A percentile compares a stretch with the other conserved stretches of the same genome.
Evolutionary conservation across 2,329 filamentous ascomycete species (phyloP).

Genomic region (Colletotrichum godetiae): DNA sequence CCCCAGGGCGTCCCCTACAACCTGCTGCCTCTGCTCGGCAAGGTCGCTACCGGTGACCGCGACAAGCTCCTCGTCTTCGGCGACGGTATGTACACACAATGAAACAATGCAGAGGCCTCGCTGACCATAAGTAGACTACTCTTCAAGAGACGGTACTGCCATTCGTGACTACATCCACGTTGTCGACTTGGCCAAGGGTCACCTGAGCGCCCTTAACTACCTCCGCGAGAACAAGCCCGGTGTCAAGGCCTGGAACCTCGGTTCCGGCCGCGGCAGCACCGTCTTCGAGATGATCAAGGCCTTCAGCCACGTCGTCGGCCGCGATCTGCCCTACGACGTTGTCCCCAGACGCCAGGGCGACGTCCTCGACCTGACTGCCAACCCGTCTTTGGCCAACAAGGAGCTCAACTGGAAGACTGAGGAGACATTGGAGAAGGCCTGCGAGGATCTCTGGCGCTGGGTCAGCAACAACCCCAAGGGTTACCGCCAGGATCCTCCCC

Average conservation of each 20-base stretch:
- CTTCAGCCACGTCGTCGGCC: slow-evolving; percentile 88
- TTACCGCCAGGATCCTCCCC: slow-evolving; percentile 91
- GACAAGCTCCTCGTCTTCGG: slow-evolving; percentile 96
- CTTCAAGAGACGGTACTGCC: slow-evolving; percentile 88
- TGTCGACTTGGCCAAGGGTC: slow-evolving; percentile 86
- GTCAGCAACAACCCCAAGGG: slow-evolving; percentile 96
- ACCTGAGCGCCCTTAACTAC: slow-evolving; percentile 90
- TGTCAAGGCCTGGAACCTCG: slow-evolving; percentile 95
- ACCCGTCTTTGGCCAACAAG: slow-evolving; percentile 85
- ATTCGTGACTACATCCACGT: slow-evolving; percentile 99
- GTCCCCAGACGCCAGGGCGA: slow-evolving; percentile 86
- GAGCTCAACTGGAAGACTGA: slow-evolving; percentile 95
- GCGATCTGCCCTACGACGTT: slow-evolving; percentile 87
- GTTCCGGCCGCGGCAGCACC: slow-evolving; percentile 92
- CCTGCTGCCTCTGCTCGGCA: slow-evolving; percentile 90
- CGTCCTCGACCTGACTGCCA: slow-evolving; percentile 93
- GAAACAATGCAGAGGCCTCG: neutral
- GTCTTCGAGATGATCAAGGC: slow-evolving; percentile 98
- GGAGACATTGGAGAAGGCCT: slow-evolving; percentile 90
- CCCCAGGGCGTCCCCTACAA: slow-evolving; percentile 97
- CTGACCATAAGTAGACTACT: slow-evolving; percentile 76
- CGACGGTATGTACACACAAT: slow-evolving; percentile 70
- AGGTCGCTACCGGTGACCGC: slow-evolving; percentile 94
- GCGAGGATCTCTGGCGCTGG: slow-evolving; percentile 95
- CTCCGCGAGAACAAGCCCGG: slow-evolving; percentile 86